A percentile compares a stretch with the other conserved stretches of the same genome.
Conservation (phyloP, 169 alveolate species). For the Cardiosporidium cionae region DNA sequence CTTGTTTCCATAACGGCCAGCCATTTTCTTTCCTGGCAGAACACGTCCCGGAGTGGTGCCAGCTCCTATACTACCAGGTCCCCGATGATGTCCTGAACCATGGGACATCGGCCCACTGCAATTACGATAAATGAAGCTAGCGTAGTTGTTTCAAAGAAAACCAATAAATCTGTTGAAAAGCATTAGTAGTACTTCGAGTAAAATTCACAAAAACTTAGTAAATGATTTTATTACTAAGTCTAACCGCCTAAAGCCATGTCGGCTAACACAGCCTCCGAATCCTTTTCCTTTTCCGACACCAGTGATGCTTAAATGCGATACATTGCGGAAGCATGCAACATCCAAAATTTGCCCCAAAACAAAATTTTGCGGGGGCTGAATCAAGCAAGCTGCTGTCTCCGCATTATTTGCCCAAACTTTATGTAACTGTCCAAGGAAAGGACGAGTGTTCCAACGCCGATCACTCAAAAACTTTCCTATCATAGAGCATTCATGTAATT, state of each 20-base stretch:
- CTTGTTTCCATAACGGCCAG: slow-evolving; percentile 82
- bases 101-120: slow-evolving; percentile 80
- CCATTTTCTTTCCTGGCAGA: slow-evolving; percentile 85
- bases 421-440: not conserved
- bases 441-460: not conserved
- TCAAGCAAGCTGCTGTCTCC: slow-evolving; percentile 48
- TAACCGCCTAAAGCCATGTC: slow-evolving; percentile 82
- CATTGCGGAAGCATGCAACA: slow-evolving; percentile 65
- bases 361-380: slow-evolving; percentile 71
- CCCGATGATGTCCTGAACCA: slow-evolving; percentile 85
- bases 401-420: slow-evolving; percentile 39
- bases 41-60: slow-evolving; percentile 88
- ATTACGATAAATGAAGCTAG: not conserved
- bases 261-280: slow-evolving; percentile 75
- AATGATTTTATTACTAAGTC: not conserved
- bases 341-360: slow-evolving; percentile 68
- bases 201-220: not conserved
- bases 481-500: not conserved
- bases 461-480: not conserved
- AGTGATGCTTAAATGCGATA: slow-evolving; percentile 72
- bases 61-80: slow-evolving; percentile 85
- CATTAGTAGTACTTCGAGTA: not conserved
- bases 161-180: not conserved
- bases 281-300: slow-evolving; percentile 86
- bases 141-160: not conserved